phyloP scores from a whole-genome alignment of 306 rosid species.

The Citrullus amarus region DNA sequence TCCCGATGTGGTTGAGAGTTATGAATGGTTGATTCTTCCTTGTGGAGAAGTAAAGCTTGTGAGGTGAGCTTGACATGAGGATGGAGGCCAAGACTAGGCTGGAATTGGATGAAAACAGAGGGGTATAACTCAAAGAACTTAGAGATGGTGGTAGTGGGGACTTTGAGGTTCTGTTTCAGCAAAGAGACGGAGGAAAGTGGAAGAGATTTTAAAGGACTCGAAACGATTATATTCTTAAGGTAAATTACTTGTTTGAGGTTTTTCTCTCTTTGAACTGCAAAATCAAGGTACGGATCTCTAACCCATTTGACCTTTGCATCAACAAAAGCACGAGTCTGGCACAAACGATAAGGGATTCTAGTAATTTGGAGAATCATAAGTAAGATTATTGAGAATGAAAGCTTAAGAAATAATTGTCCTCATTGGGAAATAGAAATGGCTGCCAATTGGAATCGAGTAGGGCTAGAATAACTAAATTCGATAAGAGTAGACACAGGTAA shows the following conservation, averaged over 20 bases:
- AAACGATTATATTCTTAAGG: conserved; percentile 51
- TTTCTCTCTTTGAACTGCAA: conserved; percentile 56
- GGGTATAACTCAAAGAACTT: conserved; percentile 39
- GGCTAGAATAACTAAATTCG: too few relatives aligned
- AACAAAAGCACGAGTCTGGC: conserved; percentile 36
- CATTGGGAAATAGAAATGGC: too few relatives aligned
- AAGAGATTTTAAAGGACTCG: conserved; percentile 38
- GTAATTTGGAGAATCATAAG: conserved; percentile 28
- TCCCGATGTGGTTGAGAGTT: conserved; percentile 23
- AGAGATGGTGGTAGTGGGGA: conserved; percentile 36
- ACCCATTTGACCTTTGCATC: conserved; percentile 76
- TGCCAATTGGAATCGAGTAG: too few relatives aligned
- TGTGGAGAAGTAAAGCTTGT: conserved; percentile 40
- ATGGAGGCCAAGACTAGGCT: conserved; percentile 37
- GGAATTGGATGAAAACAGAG: conserved; percentile 39
- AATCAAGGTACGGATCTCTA: conserved; percentile 65
- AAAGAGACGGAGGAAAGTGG: conserved; percentile 48
- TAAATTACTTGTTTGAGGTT: conserved; percentile 46
- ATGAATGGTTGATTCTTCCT: conserved; percentile 44
- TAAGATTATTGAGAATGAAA: background rate
- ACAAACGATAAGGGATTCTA: conserved; percentile 33
- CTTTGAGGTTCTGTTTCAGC: conserved; percentile 35
- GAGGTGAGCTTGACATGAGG: conserved; percentile 49
- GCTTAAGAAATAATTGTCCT: too few relatives aligned
- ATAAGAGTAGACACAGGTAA: too few relatives aligned